A percentile compares a stretch with the other conserved stretches of the same genome.
Evolutionary conservation across 2,329 filamentous ascomycete species (phyloP).

Genomic region (Aspergillus novoparasiticus): DNA sequence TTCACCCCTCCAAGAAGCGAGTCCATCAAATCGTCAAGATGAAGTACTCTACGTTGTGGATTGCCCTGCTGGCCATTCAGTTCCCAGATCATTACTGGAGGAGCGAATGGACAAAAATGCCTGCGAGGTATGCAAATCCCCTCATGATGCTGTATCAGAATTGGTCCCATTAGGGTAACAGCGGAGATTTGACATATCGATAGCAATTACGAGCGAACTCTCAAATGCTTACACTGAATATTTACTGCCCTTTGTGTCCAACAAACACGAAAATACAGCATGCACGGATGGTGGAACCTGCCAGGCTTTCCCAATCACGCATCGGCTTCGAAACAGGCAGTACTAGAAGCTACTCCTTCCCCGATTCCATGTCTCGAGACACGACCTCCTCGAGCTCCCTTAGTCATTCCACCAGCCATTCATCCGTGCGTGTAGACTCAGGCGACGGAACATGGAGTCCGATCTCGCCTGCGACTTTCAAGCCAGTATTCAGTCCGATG

Average conservation of each 20-base stretch:
- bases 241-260: slow-evolving; percentile 35
- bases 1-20: slow-evolving; percentile 16
- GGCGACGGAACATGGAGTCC: slow-evolving; percentile 19
- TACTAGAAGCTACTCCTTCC: slow-evolving; percentile 19
- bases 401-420: slow-evolving; percentile 26
- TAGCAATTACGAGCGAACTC: slow-evolving; percentile 24
- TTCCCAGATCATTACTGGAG: slow-evolving; percentile 33
- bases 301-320: slow-evolving; percentile 28
- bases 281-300: slow-evolving; percentile 38
- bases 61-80: slow-evolving; percentile 36
- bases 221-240: slow-evolving; percentile 24
- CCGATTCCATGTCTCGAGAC: slow-evolving; percentile 19
- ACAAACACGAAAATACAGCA: slow-evolving; percentile 33
- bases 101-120: slow-evolving; percentile 37
- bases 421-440: slow-evolving; percentile 20
- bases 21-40: background rate
- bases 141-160: background rate
- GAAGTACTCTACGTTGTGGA: slow-evolving; percentile 34
- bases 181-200: background rate
- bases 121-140: slow-evolving; percentile 28
- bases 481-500: slow-evolving; percentile 16
- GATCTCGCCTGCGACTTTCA: slow-evolving; percentile 16
- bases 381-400: slow-evolving; percentile 27
- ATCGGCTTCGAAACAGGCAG: slow-evolving; percentile 18
- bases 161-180: background rate